Evolutionary conservation across 805 yeast genomes (phyloP), one percentile per base, ranked within the genome.

Genomic region (Lipomyces starkeyi): DNA sequence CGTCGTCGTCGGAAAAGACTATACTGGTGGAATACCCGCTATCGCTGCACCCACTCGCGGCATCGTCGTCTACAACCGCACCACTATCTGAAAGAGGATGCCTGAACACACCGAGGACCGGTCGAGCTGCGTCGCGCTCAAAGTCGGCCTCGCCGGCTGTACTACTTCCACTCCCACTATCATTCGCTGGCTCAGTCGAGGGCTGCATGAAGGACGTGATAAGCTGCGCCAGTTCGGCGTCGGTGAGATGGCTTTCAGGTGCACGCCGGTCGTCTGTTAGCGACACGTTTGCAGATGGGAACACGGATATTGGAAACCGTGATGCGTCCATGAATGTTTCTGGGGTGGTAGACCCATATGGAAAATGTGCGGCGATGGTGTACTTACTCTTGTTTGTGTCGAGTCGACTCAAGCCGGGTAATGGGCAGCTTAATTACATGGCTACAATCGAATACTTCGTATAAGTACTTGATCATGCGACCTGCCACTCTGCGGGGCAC

Each of bases 1-100:
- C 58, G 22, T 17, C 35, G 22, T 34, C 60, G 14, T 63, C 65
- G 20, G 63, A 59, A 47, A 47, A 52, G 34, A 58, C 64, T 20
- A 57, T 29, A 35, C 34, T 43, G 34, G 61, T 25, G 27, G 61
- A 27, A 6, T 58, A 25, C 13, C 20, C 53, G 17, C 52, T n/a
- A 13, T n/a, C 22, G 6, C 52, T 17, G 20, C 35, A 17, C 3
- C 9, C 47, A 29, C 25, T 32, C 25, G 34, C n/a, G 4, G 59
- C 37, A 22, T 22, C 59, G 9, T n/a, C 59, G 8, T 57, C 47
- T 57, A 20, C 47, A 29, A 13, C 49, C 9, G 22, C 49, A 43
- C 1, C 49, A n/a, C 11, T 7, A 9, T 11, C 22, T 8, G 49
- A 6, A n/a, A n/a, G 1, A 17, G 20, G 22, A 43, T 43, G 8